A percentile compares a stretch with the other conserved stretches of the same genome.
Conservation (phyloP, 2,329 filamentous ascomycete genomes). For the Claviceps africana region DNA sequence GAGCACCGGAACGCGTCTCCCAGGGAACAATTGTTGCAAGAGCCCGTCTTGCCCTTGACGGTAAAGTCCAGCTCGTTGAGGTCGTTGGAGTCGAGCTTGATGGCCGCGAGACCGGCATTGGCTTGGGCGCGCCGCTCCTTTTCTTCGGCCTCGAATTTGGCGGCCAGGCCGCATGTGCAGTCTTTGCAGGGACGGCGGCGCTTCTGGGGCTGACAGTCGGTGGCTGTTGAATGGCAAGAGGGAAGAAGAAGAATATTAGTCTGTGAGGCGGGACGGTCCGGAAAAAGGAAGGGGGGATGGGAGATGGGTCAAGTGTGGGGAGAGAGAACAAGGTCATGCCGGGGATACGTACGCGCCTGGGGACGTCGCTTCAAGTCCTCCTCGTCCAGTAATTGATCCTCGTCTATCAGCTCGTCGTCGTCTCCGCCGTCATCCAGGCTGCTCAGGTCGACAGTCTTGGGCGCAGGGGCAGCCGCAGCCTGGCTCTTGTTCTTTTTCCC, state of each 20-base stretch:
- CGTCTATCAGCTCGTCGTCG: slow-evolving; percentile 72
- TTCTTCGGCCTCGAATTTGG: slow-evolving; percentile 79
- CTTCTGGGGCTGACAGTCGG: slow-evolving; percentile 82
- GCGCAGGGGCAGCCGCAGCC: background rate
- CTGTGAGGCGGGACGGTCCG: background rate
- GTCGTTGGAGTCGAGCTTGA: slow-evolving; percentile 65
- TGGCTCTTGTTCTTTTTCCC: slow-evolving; percentile 22
- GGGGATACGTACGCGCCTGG: slow-evolving; percentile 55
- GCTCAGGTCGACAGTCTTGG: slow-evolving; percentile 46
- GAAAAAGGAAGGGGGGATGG: background rate
- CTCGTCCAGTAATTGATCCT: slow-evolving; percentile 73
- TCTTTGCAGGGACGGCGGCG: slow-evolving; percentile 92
- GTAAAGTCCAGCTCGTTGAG: slow-evolving; percentile 86
- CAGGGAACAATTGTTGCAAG: slow-evolving; percentile 84
- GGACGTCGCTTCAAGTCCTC: slow-evolving; percentile 69
- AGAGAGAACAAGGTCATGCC: slow-evolving; percentile 9
- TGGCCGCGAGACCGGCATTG: slow-evolving; percentile 47
- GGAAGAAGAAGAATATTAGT: background rate
- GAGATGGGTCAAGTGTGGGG: background rate
- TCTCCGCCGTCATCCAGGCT: slow-evolving; percentile 47
- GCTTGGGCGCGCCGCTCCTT: slow-evolving; percentile 54
- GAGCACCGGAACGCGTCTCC: slow-evolving; percentile 78
- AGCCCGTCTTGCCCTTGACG: slow-evolving; percentile 90
- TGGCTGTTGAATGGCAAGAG: slow-evolving; percentile 33
- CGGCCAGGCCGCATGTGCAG: slow-evolving; percentile 85